A percentile compares a stretch with the other conserved stretches of the same genome.
Evolutionary conservation across 2,329 filamentous ascomycete species (phyloP).

Genomic region (Talaromyces atroroseus): DNA sequence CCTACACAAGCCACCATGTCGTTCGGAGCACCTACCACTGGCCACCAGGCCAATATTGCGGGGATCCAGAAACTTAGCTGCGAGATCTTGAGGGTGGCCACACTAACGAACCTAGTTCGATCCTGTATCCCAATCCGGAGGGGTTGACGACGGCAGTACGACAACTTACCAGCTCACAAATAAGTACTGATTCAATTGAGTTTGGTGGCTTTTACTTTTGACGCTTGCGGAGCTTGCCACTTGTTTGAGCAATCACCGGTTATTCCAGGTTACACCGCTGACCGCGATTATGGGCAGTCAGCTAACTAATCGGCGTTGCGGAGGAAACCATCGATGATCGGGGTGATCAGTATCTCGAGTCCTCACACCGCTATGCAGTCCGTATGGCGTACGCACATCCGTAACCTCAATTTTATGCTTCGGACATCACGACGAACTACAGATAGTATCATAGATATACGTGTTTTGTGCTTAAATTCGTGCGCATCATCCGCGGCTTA

Average conservation of each 20-base stretch:
- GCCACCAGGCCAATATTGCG: not conserved
- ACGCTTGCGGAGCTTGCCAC: not conserved
- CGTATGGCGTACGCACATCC: not conserved
- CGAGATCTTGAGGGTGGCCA: not conserved
- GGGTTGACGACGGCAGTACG: not conserved
- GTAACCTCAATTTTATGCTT: not conserved
- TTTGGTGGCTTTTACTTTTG: not conserved
- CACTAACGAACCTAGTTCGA: not conserved
- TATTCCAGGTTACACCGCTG: not conserved
- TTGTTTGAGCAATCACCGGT: not conserved
- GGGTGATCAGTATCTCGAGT: not conserved
- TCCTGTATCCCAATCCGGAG: not conserved
- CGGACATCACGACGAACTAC: not conserved
- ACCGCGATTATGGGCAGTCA: not conserved
- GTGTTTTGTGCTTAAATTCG: not conserved
- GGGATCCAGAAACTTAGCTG: not conserved
- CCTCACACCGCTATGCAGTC: not conserved
- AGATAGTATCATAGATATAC: too few species aligned
- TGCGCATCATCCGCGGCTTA: not conserved
- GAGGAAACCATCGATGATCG: not conserved
- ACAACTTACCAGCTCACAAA: not conserved
- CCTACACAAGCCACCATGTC: not conserved
- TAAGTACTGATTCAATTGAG: not conserved
- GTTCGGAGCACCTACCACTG: not conserved
- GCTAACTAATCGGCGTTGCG: not conserved